Evolutionary conservation across 805 yeast species (phyloP).

Genomic region (Pichia ethanolica): DNA sequence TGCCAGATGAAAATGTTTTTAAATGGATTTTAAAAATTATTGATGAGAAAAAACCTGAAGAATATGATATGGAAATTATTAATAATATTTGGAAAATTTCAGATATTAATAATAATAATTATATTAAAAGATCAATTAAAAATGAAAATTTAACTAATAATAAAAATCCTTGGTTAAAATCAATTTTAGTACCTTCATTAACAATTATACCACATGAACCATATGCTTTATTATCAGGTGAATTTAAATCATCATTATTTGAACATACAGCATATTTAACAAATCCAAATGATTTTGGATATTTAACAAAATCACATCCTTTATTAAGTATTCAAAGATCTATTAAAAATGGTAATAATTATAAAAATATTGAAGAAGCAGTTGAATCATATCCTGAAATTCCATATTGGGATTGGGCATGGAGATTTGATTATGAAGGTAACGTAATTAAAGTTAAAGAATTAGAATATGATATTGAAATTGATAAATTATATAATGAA

Average conservation of each 20-base stretch:
- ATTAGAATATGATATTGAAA: background rate
- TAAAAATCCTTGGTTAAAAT: background rate
- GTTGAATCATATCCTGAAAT: slow-evolving; percentile 6
- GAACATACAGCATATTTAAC: slow-evolving; percentile 35
- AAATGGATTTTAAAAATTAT: slow-evolving; percentile 20
- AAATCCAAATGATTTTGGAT: slow-evolving; percentile 37
- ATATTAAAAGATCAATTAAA: background rate
- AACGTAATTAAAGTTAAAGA: background rate
- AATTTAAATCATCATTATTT: slow-evolving; percentile 29
- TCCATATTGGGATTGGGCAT: slow-evolving; percentile 15
- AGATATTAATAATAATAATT: slow-evolving; percentile 12
- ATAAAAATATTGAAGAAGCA: slow-evolving; percentile 9
- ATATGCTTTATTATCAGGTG: slow-evolving; percentile 47
- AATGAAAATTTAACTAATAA: slow-evolving; percentile 4
- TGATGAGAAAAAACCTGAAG: slow-evolving; percentile 24
- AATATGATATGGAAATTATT: slow-evolving; percentile 49
- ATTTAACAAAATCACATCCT: slow-evolving; percentile 8
- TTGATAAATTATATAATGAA: background rate
- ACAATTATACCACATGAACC: slow-evolving; percentile 42
- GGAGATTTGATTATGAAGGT: slow-evolving; percentile 10
- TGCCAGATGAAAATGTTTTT: slow-evolving; percentile 32
- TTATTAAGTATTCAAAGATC: slow-evolving; percentile 10
- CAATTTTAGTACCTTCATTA: slow-evolving; percentile 20
- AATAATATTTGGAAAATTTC: slow-evolving; percentile 30
- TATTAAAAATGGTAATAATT: background rate